phyloP scores from a whole-genome alignment of 306 rosid species.

The Prunus davidiana region DNA sequence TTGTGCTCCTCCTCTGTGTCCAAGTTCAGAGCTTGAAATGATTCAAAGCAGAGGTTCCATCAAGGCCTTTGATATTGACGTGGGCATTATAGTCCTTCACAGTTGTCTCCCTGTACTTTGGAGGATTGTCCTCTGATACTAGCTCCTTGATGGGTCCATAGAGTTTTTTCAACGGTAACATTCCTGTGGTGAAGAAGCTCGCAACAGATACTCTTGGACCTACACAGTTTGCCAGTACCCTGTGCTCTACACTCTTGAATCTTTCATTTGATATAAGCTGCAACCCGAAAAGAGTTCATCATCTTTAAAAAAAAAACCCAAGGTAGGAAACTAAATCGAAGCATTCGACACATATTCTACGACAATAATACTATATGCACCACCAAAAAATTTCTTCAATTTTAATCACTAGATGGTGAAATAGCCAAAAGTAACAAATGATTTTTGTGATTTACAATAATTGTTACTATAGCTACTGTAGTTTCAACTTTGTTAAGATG shows the following conservation, averaged over 20 bases:
- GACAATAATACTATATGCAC: too few species aligned
- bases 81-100: neutral
- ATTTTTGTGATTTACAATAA: too few species aligned
- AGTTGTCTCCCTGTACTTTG: conserved; percentile 6
- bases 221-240: conserved; percentile 19
- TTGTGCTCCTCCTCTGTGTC: neutral
- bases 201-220: conserved; percentile 13
- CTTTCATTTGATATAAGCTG: conserved; percentile 35
- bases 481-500: neutral
- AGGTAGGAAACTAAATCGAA: neutral
- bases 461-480: too few species aligned
- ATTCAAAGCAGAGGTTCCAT: neutral
- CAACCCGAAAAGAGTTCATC: neutral
- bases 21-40: neutral
- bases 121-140: neutral
- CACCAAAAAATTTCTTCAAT: too few species aligned
- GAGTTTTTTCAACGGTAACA: neutral
- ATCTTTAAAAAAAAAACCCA: neutral
- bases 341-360: too few species aligned
- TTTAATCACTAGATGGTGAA: too few species aligned
- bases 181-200: neutral
- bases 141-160: conserved; percentile 4
- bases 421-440: too few species aligned
- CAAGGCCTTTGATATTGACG: neutral
- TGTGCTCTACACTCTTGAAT: conserved; percentile 38